A percentile compares a stretch with the other conserved stretches of the same genome.
phyloP scores from a whole-genome alignment of 2,329 filamentous ascomycete species.

The Grosmannia huntii region DNA sequence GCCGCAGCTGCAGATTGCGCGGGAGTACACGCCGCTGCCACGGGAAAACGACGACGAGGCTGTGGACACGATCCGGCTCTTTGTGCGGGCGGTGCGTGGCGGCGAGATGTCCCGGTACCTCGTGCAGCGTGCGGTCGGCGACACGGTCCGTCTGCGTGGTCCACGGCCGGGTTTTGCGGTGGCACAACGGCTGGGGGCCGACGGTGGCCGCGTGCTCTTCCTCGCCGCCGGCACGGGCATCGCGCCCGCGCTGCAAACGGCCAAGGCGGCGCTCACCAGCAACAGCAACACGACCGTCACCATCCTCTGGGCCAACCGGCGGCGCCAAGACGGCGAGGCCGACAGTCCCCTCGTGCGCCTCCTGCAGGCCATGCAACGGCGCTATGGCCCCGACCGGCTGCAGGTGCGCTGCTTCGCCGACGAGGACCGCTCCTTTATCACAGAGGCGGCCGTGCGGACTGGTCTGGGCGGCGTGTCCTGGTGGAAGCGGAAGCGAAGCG shows the following conservation, averaged over 20 bases:
- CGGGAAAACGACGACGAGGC: constrained; percentile 10
- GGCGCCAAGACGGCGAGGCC: constrained; percentile 51
- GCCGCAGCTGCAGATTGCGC: constrained; percentile 80
- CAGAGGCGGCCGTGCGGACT: constrained; percentile 30
- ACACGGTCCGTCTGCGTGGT: constrained; percentile 63
- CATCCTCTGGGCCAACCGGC: constrained; percentile 73
- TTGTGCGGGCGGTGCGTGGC: constrained; percentile 63
- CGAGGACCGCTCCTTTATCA: constrained; percentile 58
- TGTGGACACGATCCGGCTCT: constrained; percentile 42
- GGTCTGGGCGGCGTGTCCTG: neutral
- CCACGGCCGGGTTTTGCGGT: constrained; percentile 58
- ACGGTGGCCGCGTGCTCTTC: constrained; percentile 51
- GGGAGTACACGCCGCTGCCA: constrained; percentile 83
- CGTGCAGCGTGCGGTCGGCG: constrained; percentile 46
- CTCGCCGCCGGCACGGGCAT: constrained; percentile 88
- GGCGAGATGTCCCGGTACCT: constrained; percentile 85
- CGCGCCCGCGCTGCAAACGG: constrained; percentile 75
- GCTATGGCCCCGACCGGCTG: constrained; percentile 39
- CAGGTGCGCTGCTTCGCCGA: constrained; percentile 69
- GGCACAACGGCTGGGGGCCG: constrained; percentile 18
- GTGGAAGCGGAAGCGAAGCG: too few relatives aligned
- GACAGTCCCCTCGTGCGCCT: constrained; percentile 40
- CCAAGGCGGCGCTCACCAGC: constrained; percentile 39
- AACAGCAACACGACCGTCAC: constrained; percentile 29
- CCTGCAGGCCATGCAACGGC: constrained; percentile 52